Evolutionary conservation across 768 basidiomycete species (phyloP).

Genomic region (Mycena polygramma): DNA sequence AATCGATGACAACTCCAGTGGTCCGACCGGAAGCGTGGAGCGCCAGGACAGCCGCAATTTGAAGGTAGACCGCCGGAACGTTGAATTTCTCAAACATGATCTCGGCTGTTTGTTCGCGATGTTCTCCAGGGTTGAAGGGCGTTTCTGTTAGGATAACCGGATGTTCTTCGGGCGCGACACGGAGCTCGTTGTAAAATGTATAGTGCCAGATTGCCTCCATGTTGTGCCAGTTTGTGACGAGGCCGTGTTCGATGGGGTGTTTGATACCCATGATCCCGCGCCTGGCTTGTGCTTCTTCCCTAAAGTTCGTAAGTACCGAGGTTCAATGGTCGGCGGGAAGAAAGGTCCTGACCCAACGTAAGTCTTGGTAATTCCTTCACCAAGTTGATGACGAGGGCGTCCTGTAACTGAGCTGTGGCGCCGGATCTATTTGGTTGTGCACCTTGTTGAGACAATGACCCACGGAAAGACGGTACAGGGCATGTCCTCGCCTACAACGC

Average conservation of each 20-base stretch:
- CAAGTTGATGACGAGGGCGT: conserved; percentile 78
- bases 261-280: conserved; percentile 81
- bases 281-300: conserved; percentile 80
- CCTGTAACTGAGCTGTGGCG: conserved; percentile 74
- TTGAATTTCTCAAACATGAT: conserved; percentile 85
- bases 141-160: conserved; percentile 78
- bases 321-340: not conserved
- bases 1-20: conserved; percentile 79
- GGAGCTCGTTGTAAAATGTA: conserved; percentile 68
- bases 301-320: conserved; percentile 46
- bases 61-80: conserved; percentile 77
- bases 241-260: conserved; percentile 51
- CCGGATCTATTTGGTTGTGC: not conserved
- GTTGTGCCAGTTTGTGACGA: conserved; percentile 27
- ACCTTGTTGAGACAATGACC: not conserved
- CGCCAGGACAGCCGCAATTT: conserved; percentile 76
- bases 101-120: conserved; percentile 78
- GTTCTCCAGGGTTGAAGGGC: conserved; percentile 77
- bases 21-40: conserved; percentile 77
- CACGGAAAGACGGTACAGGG: conserved; percentile 23
- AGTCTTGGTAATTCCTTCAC: conserved; percentile 77
- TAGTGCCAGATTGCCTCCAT: conserved; percentile 33
- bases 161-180: conserved; percentile 80
- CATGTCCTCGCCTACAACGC: conserved; percentile 17
- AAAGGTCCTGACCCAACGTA: conserved; percentile 69